A percentile compares a stretch with the other conserved stretches of the same genome.
These are phyloP conservation scores for Talaromyces sp. DNA, from an alignment of 2,329 filamentous ascomycete genomes.

Conservation along the genomic window DNA sequence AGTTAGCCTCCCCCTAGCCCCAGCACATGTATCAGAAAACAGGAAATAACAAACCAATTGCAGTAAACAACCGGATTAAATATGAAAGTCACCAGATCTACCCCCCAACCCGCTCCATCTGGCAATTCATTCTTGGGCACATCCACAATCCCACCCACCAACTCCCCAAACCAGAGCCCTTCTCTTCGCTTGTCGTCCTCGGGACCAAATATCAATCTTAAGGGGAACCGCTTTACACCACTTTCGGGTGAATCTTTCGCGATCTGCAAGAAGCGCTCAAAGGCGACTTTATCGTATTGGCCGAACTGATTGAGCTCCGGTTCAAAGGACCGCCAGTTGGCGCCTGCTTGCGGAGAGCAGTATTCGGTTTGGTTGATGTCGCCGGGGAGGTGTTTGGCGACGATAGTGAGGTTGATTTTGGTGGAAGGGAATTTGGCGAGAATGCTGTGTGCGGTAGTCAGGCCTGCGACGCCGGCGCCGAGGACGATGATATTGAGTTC, in stretches of 20 bases:
- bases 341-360: slow-evolving; percentile 16
- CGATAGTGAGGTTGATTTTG: slow-evolving; percentile 12
- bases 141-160: slow-evolving; percentile 14
- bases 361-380: slow-evolving; percentile 15
- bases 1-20: not conserved
- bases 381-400: slow-evolving; percentile 16
- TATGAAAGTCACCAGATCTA: slow-evolving; percentile 15
- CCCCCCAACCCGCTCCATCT: slow-evolving; percentile 13
- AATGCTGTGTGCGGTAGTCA: slow-evolving; percentile 79
- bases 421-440: not conserved
- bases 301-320: slow-evolving; percentile 8
- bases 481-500: slow-evolving; percentile 10
- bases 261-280: slow-evolving; percentile 14
- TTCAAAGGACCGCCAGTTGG: slow-evolving; percentile 17
- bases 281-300: slow-evolving; percentile 13
- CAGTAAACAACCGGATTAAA: slow-evolving; percentile 13
- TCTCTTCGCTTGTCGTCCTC: not conserved
- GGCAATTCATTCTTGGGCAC: slow-evolving; percentile 14
- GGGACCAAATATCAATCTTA: slow-evolving; percentile 7
- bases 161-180: slow-evolving; percentile 9
- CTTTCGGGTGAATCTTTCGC: slow-evolving; percentile 10
- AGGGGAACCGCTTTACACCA: slow-evolving; percentile 14
- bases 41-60: not conserved
- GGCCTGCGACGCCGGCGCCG: slow-evolving; percentile 62
- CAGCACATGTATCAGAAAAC: too few species aligned